Percentiles rank a stretch among this genome's conserved stretches.
These are phyloP conservation scores for Pseudocercospora fijiensis DNA, from an alignment of 2,329 filamentous ascomycete species.

Conservation along the genomic window DNA sequence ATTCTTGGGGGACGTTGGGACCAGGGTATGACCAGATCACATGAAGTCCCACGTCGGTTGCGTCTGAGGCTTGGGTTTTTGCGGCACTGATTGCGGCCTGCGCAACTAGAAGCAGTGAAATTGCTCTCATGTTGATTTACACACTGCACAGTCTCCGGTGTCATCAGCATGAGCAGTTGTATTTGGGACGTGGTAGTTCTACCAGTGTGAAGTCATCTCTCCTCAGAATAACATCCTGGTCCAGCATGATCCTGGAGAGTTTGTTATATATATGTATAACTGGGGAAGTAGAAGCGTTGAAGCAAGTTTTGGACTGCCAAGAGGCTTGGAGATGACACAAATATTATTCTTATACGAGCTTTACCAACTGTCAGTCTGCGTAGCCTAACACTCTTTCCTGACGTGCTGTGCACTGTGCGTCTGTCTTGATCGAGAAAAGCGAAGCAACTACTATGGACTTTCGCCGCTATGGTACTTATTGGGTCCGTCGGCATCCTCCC, in stretches of 20 bases:
- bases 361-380: not conserved
- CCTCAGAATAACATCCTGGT: constrained; percentile 6
- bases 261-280: no score
- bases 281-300: not conserved
- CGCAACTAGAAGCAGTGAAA: not conserved
- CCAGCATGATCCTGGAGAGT: constrained; percentile 1
- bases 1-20: constrained; percentile 11
- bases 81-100: not conserved
- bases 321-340: not conserved
- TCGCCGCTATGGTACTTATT: constrained; percentile 17
- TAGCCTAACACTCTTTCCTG: not conserved
- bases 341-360: not conserved
- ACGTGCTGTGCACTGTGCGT: not conserved
- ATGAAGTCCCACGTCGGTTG: constrained; percentile 19
- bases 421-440: no score
- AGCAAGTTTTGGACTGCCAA: not conserved
- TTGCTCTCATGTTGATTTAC: not conserved
- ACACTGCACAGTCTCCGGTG: not conserved
- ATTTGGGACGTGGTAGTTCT: not conserved
- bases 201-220: not conserved
- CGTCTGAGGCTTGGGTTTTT: not conserved
- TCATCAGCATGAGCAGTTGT: not conserved
- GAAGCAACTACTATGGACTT: constrained; percentile 12
- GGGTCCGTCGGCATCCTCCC: constrained; percentile 10
- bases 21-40: constrained; percentile 23